Conservation (phyloP, 2,329 filamentous ascomycete genomes). For the Nemania sp. region DNA sequence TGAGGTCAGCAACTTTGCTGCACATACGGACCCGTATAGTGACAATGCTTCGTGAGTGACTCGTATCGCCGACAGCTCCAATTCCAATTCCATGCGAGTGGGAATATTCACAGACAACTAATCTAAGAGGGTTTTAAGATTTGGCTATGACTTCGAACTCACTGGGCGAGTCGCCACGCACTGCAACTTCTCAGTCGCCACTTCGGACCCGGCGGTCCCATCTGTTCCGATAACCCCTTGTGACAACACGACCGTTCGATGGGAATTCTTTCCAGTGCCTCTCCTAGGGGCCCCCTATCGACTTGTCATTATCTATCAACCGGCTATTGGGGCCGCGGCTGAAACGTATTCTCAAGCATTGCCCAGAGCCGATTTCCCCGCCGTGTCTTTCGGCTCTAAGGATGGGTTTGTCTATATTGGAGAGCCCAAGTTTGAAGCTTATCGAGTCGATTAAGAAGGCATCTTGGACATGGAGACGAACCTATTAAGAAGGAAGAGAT, state of each 20-base stretch:
- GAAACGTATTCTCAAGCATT: background rate
- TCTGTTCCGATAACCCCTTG: background rate
- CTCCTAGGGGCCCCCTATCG: background rate
- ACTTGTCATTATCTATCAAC: background rate
- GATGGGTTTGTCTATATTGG: background rate
- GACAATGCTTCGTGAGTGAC: background rate
- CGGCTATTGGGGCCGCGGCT: background rate
- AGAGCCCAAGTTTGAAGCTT: background rate
- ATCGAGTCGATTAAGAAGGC: background rate
- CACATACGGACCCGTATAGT: background rate
- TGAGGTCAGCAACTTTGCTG: background rate
- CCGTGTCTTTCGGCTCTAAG: background rate
- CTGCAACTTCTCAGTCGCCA: background rate
- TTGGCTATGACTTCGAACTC: background rate
- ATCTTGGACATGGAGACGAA: background rate
- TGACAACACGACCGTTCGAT: background rate
- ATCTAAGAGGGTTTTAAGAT: background rate
- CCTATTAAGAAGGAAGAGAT: background rate
- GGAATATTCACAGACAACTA: background rate
- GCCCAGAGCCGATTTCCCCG: background rate
- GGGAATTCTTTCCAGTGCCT: background rate
- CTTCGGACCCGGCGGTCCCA: background rate
- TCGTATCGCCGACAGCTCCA: background rate
- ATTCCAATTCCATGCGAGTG: background rate
- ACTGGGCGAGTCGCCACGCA: background rate